phyloP scores from a whole-genome alignment of 768 basidiomycete species.

The Leccinum pellstonianum region DNA sequence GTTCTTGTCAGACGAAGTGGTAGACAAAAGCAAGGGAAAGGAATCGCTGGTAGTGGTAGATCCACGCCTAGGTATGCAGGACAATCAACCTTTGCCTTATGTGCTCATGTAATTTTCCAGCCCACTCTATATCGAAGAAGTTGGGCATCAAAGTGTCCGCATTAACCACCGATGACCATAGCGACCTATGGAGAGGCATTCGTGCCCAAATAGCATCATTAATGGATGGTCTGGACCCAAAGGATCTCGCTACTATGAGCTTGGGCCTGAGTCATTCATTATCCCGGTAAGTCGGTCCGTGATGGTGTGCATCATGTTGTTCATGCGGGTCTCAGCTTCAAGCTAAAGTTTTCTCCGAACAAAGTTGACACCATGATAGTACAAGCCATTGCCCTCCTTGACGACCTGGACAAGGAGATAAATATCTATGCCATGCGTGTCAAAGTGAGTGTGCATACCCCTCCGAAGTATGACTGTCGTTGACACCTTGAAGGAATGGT shows the following conservation, averaged over 20 bases:
- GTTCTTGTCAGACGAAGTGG: slow-evolving; percentile 82
- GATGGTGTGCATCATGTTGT: slow-evolving; percentile 1
- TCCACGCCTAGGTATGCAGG: slow-evolving; percentile 76
- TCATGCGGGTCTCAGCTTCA: slow-evolving; percentile 63
- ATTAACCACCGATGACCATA: slow-evolving; percentile 53
- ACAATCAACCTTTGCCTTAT: neutral
- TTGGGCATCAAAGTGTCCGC: slow-evolving; percentile 82
- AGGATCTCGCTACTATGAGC: slow-evolving; percentile 96
- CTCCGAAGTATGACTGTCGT: neutral
- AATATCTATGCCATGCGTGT: slow-evolving; percentile 99
- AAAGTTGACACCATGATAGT: slow-evolving; percentile 99
- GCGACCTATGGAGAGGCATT: slow-evolving; percentile 95
- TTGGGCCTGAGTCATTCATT: slow-evolving; percentile 96
- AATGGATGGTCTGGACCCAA: slow-evolving; percentile 87
- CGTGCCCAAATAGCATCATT: slow-evolving; percentile 83
- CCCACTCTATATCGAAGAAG: slow-evolving; percentile 88
- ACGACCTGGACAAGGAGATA: slow-evolving; percentile 99
- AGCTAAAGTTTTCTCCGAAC: slow-evolving; percentile 99
- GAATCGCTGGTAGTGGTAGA: slow-evolving; percentile 86
- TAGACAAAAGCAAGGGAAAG: slow-evolving; percentile 89
- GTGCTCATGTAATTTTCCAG: slow-evolving; percentile 38
- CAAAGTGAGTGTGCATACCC: slow-evolving; percentile 59
- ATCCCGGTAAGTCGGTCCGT: slow-evolving; percentile 61
- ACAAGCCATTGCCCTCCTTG: slow-evolving; percentile 95
- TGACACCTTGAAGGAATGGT: slow-evolving; percentile 81